Conservation (phyloP, 371 early-diverging fungal species). For the Syncephalastrum contaminatum region DNA sequence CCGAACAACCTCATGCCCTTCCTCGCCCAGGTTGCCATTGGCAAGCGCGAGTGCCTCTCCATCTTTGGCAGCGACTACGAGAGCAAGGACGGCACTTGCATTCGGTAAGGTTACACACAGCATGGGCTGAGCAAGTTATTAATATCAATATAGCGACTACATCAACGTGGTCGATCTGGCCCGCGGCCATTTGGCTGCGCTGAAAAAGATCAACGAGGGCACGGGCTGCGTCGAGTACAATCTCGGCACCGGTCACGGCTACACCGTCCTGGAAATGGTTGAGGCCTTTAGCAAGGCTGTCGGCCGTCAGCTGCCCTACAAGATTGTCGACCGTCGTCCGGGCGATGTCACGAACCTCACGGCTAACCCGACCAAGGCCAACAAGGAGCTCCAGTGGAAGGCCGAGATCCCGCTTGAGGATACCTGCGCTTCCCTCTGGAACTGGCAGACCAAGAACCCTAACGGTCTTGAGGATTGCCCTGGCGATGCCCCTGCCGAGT, state of each 20-base stretch:
- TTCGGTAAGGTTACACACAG: slow-evolving; percentile 54
- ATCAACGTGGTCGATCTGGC: slow-evolving; percentile 91
- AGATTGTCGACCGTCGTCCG: slow-evolving; percentile 65
- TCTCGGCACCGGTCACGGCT: slow-evolving; percentile 85
- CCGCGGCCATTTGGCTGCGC: slow-evolving; percentile 81
- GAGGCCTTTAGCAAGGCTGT: slow-evolving; percentile 71
- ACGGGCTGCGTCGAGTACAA: slow-evolving; percentile 75
- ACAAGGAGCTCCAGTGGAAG: slow-evolving; percentile 73
- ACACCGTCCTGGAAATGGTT: slow-evolving; percentile 88
- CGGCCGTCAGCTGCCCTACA: slow-evolving; percentile 65
- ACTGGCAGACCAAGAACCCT: slow-evolving; percentile 78
- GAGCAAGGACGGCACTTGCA: slow-evolving; percentile 86
- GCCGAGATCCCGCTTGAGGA: slow-evolving; percentile 64
- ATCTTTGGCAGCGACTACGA: slow-evolving; percentile 86
- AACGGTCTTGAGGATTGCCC: slow-evolving; percentile 54
- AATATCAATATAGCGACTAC: slow-evolving; percentile 61
- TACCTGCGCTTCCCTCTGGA: slow-evolving; percentile 84
- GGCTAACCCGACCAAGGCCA: slow-evolving; percentile 74
- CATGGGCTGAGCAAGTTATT: neutral
- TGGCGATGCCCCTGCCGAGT: slow-evolving; percentile 41
- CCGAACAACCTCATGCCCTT: slow-evolving; percentile 92
- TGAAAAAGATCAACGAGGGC: slow-evolving; percentile 61
- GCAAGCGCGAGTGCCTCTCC: slow-evolving; percentile 67
- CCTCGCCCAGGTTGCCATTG: slow-evolving; percentile 79
- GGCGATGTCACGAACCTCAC: slow-evolving; percentile 88